Evolutionary conservation across 768 basidiomycete genomes (phyloP), one percentile per base, ranked within the genome.

Genomic region (Cystobasidium tubakii): DNA sequence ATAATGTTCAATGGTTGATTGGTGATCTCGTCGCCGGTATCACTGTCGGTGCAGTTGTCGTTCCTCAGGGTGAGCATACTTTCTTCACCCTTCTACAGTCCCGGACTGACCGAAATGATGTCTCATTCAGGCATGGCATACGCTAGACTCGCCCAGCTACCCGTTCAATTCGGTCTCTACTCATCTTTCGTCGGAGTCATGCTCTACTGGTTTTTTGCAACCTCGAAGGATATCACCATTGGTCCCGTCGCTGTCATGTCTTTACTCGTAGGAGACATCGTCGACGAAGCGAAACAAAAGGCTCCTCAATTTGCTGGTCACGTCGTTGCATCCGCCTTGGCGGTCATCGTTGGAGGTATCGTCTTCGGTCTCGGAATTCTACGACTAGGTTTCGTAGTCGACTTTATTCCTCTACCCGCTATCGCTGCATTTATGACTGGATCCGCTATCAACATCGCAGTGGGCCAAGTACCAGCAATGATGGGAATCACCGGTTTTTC

Each of bases 201-300:
- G 73, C 83, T 88, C 73, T 96, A 94, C 82, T 92, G 91, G 89
- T 86, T 96, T 83, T 97, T 98, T 79, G 95, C 93, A 27, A 98
- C 96, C 0, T 91, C 91, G 33, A 97, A 97, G 82, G 96, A 99
- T 36, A 78, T 99, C 50, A 94, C 92, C n/a, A 98, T 99, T 77
- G 96, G 96, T 63, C 96, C 96, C 1, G 95, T 98, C 77, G 95
- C 96, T 9, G 95, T 99, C 80, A 96, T 99, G 93, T 94, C 92
- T 1, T 85, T 96, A 64, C 89, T 90, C 23, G 87, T 88, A 21
- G 85, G 91, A 9, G 87, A 91, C 80, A 87, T 97, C 76, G 90
- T 97, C 79, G 83, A 84, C 17, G 81, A 85, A 42, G 86, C 96
- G 66, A 78, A 88, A 54, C 75, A 66, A 0, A 73, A 25, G 31